Evolutionary conservation across 208 protist species (phyloP).

Genomic region (Endotrypanum monterogeii): DNA sequence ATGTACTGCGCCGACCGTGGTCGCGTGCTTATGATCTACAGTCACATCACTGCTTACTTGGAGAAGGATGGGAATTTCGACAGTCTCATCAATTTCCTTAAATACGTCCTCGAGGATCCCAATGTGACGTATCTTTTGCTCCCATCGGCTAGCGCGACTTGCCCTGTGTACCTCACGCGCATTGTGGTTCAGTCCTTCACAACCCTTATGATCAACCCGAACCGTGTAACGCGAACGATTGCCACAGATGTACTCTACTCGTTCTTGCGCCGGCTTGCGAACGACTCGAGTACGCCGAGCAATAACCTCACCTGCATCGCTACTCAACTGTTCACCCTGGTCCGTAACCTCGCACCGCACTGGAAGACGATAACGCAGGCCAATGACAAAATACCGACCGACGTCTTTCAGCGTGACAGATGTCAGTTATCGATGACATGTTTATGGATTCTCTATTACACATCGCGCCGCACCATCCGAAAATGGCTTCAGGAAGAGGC

Average conservation of each 20-base stretch:
- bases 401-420: constrained; percentile 51
- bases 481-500: constrained; percentile 56
- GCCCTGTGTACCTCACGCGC: constrained; percentile 71
- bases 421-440: constrained; percentile 62
- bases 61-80: constrained; percentile 55
- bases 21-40: constrained; percentile 54
- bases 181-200: constrained; percentile 68
- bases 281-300: constrained; percentile 62
- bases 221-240: constrained; percentile 41
- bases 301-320: constrained; percentile 60
- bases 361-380: constrained; percentile 68
- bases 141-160: constrained; percentile 38
- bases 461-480: constrained; percentile 37
- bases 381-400: constrained; percentile 48
- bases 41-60: constrained; percentile 61
- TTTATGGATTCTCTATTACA: constrained; percentile 87
- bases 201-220: constrained; percentile 58
- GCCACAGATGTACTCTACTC: constrained; percentile 63
- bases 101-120: constrained; percentile 69
- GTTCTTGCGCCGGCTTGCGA: constrained; percentile 65
- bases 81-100: constrained; percentile 67
- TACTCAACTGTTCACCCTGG: constrained; percentile 72
- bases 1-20: constrained; percentile 79
- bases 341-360: constrained; percentile 47
- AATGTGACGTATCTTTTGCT: constrained; percentile 66